Evolutionary conservation across 495 filamentous ascomycete species (phyloP).

Genomic region (Choiromyces venosus): DNA sequence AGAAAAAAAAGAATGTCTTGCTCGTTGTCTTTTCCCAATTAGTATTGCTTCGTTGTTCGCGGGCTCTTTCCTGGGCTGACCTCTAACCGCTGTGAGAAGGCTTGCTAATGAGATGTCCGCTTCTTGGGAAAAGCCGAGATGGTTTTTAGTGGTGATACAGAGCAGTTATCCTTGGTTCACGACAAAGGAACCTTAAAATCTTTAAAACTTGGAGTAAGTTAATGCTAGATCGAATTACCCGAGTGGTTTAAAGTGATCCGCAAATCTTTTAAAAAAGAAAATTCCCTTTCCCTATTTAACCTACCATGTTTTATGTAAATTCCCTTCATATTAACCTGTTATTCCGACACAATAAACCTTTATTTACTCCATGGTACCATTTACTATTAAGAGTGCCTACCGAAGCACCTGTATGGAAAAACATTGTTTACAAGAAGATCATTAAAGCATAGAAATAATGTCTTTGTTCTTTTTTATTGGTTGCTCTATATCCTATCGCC

Average conservation of each 20-base stretch:
- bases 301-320: neutral
- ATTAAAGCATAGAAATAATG: neutral
- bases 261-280: neutral
- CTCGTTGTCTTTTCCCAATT: neutral
- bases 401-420: neutral
- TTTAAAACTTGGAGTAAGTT: neutral
- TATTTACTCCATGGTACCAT: no score
- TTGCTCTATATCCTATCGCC: no score
- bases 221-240: constrained; percentile 4
- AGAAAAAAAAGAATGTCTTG: neutral
- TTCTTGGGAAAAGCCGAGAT: neutral
- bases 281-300: neutral
- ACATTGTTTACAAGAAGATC: neutral
- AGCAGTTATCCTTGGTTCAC: neutral
- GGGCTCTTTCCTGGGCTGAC: neutral
- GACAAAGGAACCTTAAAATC: constrained; percentile 5
- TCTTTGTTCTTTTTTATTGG: neutral
- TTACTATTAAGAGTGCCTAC: no score
- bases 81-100: neutral
- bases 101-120: neutral
- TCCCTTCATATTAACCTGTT: neutral
- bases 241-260: neutral
- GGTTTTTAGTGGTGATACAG: neutral
- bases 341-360: no score
- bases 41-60: neutral